Evolutionary conservation across 805 yeast species (phyloP), one percentile per base, ranked within the genome.

Genomic region (Priceomyces fermenticarens): DNA sequence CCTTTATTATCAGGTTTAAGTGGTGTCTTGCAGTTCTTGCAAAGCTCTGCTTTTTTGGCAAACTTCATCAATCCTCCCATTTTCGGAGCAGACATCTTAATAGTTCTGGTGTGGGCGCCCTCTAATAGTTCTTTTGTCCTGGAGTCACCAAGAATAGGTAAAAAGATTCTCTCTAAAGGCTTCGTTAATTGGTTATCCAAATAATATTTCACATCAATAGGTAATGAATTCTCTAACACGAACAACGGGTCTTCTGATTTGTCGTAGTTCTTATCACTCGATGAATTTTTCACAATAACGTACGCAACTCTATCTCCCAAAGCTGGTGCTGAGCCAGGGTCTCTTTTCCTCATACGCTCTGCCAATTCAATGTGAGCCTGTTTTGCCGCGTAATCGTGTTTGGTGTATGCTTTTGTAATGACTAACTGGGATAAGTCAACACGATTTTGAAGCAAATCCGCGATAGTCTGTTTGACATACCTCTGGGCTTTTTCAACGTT

Each of bases 241-340:
- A 80, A 93, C 26, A 91, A 66, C 2, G 99, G 99, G 57, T 93
- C 99, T 62, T 93, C 99, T 1, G 97, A 90, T 63, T 93, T 89
- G 51, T 91, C 96, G 63, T 90, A 95, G 47, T 90, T 85, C 58
- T 88, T 90, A 42, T 88, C 86, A 38, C 88, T 83, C 4, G 88
- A 83, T 0, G 91, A 81, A 38, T 63, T 67, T 17, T 39, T 39
- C 51, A 87, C 84, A 44, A 93, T 90, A 28, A 93, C 99, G 58
- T 91, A 93, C 4, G 98, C 98, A 26, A 93, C 98, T 66, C 99
- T 86, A 60, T 93, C 99, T 43, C 99, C 99, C 36, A 93, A 75
- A 10, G 88, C 81, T 3, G 99, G 99, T 1, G 99, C 99, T 6
- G 95, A 85, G 16, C 99, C 99, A 0, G 96, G 85, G 58, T 93